A percentile compares a stretch with the other conserved stretches of the same genome.
Conservation (phyloP, 2,329 filamentous ascomycete species). For the Phialophora tarda region DNA sequence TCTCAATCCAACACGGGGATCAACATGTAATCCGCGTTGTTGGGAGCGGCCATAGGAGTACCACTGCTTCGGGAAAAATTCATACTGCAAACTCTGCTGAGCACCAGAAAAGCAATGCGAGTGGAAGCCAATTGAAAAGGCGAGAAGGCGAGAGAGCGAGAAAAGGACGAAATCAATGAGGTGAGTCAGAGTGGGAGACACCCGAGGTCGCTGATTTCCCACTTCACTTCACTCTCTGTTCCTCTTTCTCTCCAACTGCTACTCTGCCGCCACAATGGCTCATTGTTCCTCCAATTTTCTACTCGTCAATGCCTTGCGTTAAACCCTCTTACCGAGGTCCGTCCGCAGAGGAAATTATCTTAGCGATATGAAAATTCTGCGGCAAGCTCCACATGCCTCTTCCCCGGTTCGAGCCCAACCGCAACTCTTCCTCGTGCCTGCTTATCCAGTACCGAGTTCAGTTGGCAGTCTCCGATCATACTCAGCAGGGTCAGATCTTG, state of each 20-base stretch:
- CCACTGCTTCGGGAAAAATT: not conserved
- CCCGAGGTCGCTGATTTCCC: constrained; percentile 2
- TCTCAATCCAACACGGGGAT: not conserved
- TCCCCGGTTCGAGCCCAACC: not conserved
- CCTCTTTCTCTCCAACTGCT: not conserved
- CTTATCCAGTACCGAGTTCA: not conserved
- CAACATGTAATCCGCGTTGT: not conserved
- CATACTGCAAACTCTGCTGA: not conserved
- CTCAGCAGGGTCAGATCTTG: not conserved
- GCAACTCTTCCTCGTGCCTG: not conserved
- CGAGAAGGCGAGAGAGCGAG: not conserved
- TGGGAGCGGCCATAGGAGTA: not conserved
- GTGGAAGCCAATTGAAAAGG: not conserved
- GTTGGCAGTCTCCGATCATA: not conserved
- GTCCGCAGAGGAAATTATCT: not conserved
- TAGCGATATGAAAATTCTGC: constrained; percentile 7
- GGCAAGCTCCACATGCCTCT: not conserved
- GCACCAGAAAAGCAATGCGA: not conserved
- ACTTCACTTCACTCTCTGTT: not conserved
- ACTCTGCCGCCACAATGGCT: constrained; percentile 7
- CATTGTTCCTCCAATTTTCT: not conserved
- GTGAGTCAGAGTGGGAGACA: not conserved
- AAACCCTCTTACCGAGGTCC: constrained; percentile 6
- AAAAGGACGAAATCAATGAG: not conserved
- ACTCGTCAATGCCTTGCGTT: not conserved